phyloP scores from a whole-genome alignment of 2,329 filamentous ascomycete species.

The Xylaria sp. region DNA sequence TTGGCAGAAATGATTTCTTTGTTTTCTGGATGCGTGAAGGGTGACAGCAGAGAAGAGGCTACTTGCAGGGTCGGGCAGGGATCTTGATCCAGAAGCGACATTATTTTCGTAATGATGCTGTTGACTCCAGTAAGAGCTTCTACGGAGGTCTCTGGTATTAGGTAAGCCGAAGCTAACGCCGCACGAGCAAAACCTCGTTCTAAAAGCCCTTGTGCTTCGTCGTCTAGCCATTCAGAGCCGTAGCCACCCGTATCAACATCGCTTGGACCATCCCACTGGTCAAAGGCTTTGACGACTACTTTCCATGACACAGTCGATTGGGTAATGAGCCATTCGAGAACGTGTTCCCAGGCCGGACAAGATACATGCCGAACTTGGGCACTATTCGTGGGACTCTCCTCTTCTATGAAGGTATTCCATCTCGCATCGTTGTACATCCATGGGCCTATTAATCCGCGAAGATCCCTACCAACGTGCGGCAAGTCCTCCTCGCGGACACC shows the following conservation, averaged over 20 bases:
- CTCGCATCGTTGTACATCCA: constrained; percentile 76
- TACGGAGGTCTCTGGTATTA: constrained; percentile 68
- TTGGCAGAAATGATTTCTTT: constrained; percentile 53
- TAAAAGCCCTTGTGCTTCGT: constrained; percentile 69
- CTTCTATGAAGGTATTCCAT: constrained; percentile 57
- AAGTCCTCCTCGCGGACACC: constrained; percentile 55
- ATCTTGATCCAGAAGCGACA: constrained; percentile 69
- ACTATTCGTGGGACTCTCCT: constrained; percentile 39
- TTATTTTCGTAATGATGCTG: constrained; percentile 68
- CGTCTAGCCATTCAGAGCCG: constrained; percentile 66
- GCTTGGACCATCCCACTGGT: constrained; percentile 78
- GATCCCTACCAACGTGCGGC: constrained; percentile 67
- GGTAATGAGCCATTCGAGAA: constrained; percentile 73
- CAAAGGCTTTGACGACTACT: constrained; percentile 70
- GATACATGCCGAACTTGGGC: constrained; percentile 49
- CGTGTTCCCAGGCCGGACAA: constrained; percentile 74
- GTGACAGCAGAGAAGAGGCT: constrained; percentile 59
- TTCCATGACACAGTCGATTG: constrained; percentile 70
- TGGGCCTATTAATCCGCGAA: constrained; percentile 75
- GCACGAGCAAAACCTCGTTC: constrained; percentile 74
- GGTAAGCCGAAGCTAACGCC: constrained; percentile 74
- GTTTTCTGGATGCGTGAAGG: constrained; percentile 51
- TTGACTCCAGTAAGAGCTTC: constrained; percentile 71
- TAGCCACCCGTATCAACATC: constrained; percentile 76
- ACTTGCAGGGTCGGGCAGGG: constrained; percentile 63